phyloP scores from a whole-genome alignment of 208 protist genomes.

The Leishmania guyanensis region DNA sequence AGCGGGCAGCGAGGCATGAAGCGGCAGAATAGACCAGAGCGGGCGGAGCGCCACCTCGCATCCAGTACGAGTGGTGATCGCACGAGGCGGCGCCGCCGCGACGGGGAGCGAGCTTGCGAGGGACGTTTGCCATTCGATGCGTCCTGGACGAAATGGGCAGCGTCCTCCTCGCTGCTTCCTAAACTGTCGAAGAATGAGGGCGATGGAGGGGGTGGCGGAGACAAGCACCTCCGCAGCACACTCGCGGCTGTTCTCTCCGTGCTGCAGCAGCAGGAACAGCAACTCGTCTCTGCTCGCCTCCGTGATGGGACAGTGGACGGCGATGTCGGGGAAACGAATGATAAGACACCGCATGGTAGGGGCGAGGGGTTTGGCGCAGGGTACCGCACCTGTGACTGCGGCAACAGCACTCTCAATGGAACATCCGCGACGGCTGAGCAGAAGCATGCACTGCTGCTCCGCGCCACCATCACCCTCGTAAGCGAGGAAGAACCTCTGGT shows the following conservation, averaged over 20 bases:
- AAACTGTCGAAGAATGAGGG: neutral
- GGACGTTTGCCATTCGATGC: neutral
- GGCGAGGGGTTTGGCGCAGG: no score
- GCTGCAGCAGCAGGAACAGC: slow-evolving; percentile 7
- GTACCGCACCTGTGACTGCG: neutral
- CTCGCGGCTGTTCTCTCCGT: neutral
- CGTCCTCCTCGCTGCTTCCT: slow-evolving; percentile 25
- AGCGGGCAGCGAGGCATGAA: neutral
- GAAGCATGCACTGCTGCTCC: slow-evolving; percentile 22
- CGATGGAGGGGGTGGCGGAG: neutral
- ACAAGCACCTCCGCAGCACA: slow-evolving; percentile 5
- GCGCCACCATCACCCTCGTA: slow-evolving; percentile 32
- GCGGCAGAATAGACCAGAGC: neutral
- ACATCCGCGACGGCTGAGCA: neutral
- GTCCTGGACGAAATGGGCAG: neutral
- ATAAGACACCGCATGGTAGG: no score
- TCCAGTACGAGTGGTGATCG: neutral
- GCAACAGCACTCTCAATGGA: neutral
- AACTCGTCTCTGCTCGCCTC: neutral
- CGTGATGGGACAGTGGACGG: neutral
- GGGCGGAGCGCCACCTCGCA: neutral
- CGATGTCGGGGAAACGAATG: neutral
- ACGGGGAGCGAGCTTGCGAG: neutral
- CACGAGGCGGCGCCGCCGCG: neutral
- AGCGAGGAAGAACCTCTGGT: slow-evolving; percentile 53